Evolutionary conservation across 106 monocot genomes (phyloP).

Genomic region (Dendrobium chrysotoxum): DNA sequence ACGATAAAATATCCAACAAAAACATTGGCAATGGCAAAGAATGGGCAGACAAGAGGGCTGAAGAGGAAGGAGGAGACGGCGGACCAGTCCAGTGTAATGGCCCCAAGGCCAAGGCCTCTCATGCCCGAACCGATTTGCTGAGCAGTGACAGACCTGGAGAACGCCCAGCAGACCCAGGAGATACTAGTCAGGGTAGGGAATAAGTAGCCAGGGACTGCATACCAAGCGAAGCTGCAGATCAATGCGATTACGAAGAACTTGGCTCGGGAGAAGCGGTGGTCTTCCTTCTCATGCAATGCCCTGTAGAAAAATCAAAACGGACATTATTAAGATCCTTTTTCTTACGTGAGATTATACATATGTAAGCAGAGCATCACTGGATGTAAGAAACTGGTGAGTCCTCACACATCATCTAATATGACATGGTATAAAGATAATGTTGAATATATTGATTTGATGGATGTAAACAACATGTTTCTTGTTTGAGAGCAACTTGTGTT

Average conservation of each 20-base stretch:
- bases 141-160: conserved; percentile 78
- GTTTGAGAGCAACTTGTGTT: too few relatives aligned
- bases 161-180: conserved; percentile 79
- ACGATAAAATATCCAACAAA: conserved; percentile 53
- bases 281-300: conserved; percentile 89
- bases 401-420: too few relatives aligned
- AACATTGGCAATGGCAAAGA: conserved; percentile 82
- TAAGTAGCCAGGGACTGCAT: conserved; percentile 72
- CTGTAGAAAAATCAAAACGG: conserved; percentile 22
- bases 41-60: conserved; percentile 79
- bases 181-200: conserved; percentile 76
- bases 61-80: conserved; percentile 77
- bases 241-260: conserved; percentile 87
- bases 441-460: too few relatives aligned
- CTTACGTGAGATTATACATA: too few relatives aligned
- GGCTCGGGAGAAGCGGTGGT: conserved; percentile 54
- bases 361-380: too few relatives aligned
- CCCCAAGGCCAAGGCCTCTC: conserved; percentile 68
- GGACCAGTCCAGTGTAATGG: conserved; percentile 86
- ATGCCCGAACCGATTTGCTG: conserved; percentile 90
- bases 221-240: conserved; percentile 82
- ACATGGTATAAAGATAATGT: too few relatives aligned
- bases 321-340: too few relatives aligned
- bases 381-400: too few relatives aligned
- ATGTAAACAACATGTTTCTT: too few relatives aligned